A percentile compares a stretch with the other conserved stretches of the same genome.
phyloP scores from a whole-genome alignment of 169 alveolate species.

The Plasmodium vivax region DNA sequence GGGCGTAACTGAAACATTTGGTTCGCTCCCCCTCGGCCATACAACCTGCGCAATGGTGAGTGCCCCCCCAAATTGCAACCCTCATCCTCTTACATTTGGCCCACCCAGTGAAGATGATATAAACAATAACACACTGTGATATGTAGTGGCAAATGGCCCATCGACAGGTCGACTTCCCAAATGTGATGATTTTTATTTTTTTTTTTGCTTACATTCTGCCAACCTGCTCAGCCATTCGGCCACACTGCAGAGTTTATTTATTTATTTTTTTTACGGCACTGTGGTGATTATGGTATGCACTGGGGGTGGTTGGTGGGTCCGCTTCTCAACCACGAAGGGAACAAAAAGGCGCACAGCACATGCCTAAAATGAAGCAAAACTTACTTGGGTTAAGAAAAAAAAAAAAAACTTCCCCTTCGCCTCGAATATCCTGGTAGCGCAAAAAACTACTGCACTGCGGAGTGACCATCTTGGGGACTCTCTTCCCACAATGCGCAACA shows the following conservation, averaged over 20 bases:
- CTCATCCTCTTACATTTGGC: neutral
- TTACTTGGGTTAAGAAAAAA: neutral
- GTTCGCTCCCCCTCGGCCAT: slow-evolving; percentile 57
- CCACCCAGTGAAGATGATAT: neutral
- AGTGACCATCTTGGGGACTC: neutral
- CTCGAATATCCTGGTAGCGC: neutral
- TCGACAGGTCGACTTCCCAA: neutral
- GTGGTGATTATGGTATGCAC: neutral
- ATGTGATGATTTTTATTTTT: neutral
- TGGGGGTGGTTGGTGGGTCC: neutral
- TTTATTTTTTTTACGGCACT: neutral
- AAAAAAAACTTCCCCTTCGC: neutral
- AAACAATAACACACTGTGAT: neutral
- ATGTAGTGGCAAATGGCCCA: neutral
- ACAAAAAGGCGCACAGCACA: neutral
- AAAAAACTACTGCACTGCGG: neutral
- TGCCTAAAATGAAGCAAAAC: neutral
- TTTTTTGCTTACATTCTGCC: neutral
- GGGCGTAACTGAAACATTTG: neutral
- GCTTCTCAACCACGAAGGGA: neutral
- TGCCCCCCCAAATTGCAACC: neutral
- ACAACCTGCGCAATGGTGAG: neutral
- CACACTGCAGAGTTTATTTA: neutral
- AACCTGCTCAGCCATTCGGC: neutral
- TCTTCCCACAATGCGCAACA: neutral